Evolutionary conservation across 768 basidiomycete genomes (phyloP).

Genomic region (Floccularia luteovirens): DNA sequence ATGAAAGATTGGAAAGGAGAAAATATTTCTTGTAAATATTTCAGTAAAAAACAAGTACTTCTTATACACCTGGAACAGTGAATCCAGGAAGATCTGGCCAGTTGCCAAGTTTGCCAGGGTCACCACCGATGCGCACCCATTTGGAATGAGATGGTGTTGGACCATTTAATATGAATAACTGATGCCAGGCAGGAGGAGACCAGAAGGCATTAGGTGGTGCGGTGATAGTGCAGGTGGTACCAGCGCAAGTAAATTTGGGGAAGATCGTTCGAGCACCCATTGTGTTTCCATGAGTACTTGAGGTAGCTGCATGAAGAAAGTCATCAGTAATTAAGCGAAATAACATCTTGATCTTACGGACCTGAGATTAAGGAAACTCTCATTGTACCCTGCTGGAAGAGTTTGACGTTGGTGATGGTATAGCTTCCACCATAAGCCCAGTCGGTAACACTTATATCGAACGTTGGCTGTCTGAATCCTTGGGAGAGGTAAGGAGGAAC

Average conservation of each 20-base stretch:
- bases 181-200: constrained; percentile 72
- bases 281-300: constrained; percentile 71
- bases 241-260: constrained; percentile 62
- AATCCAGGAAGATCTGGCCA: constrained; percentile 73
- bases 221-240: constrained; percentile 68
- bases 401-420: constrained; percentile 38
- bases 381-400: constrained; percentile 41
- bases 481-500: constrained; percentile 78
- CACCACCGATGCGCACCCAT: constrained; percentile 77
- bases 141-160: constrained; percentile 69
- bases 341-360: too few relatives aligned
- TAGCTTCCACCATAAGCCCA: constrained; percentile 55
- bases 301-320: too few relatives aligned
- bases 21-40: too few relatives aligned
- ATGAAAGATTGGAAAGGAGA: too few relatives aligned
- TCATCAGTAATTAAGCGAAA: too few relatives aligned
- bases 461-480: constrained; percentile 55
- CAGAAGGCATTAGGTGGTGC: constrained; percentile 66
- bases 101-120: constrained; percentile 60
- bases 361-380: constrained; percentile 60
- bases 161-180: constrained; percentile 70
- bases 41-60: too few relatives aligned
- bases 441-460: constrained; percentile 50
- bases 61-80: constrained; percentile 48
- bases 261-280: constrained; percentile 72